These are phyloP conservation scores for Dipodascus albidus DNA, from an alignment of 805 yeast genomes.

Conservation along the genomic window DNA sequence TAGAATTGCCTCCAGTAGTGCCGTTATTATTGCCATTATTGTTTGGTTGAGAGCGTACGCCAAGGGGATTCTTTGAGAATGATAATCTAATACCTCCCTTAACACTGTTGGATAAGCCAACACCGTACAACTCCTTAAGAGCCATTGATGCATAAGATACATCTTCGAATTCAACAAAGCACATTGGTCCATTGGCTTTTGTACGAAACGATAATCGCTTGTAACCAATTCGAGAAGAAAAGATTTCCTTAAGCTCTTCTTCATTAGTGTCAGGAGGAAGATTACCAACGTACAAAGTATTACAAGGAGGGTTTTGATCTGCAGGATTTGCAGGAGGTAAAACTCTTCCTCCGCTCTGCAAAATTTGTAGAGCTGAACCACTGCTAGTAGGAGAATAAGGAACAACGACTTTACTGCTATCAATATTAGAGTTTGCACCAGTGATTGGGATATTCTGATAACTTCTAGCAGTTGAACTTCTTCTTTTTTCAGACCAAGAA, in stretches of 20 bases:
- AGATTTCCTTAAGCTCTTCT: conserved; percentile 76
- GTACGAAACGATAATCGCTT: conserved; percentile 86
- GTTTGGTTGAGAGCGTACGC: conserved; percentile 64
- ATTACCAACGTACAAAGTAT: conserved; percentile 92
- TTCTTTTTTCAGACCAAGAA: background rate
- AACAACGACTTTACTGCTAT: conserved; percentile 19
- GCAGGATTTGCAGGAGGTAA: conserved; percentile 79
- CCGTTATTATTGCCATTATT: conserved; percentile 9
- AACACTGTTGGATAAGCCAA: conserved; percentile 74
- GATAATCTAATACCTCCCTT: conserved; percentile 94
- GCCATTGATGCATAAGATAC: conserved; percentile 90
- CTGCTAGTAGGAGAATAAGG: conserved; percentile 23
- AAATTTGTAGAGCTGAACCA: conserved; percentile 24
- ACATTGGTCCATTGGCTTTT: conserved; percentile 88
- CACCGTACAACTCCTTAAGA: conserved; percentile 84
- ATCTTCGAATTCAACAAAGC: conserved; percentile 97
- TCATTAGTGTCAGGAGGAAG: conserved; percentile 96
- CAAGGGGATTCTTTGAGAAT: conserved; percentile 92
- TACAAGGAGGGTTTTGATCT: conserved; percentile 98
- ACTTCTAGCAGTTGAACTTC: conserved; percentile 1
- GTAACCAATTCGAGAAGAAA: conserved; percentile 85
- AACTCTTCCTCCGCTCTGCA: conserved; percentile 29
- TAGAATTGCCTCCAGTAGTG: background rate
- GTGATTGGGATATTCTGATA: conserved; percentile 1
- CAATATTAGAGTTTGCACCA: conserved; percentile 3